Evolutionary conservation across 2,329 filamentous ascomycete genomes (phyloP).

Genomic region (Cytospora piceae): DNA sequence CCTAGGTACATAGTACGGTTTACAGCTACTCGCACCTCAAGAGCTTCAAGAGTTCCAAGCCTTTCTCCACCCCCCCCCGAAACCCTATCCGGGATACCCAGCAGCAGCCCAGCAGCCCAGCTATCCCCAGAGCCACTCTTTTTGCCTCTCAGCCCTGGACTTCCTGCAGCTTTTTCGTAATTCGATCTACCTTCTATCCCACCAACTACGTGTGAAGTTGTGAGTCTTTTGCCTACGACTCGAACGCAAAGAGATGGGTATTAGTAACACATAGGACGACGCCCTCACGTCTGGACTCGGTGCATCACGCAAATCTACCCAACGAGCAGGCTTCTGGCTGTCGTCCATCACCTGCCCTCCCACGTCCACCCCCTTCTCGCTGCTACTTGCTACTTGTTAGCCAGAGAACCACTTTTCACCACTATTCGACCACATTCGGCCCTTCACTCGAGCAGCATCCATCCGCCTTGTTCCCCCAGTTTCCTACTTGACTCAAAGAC

Average conservation of each 20-base stretch:
- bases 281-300: conserved; percentile 4
- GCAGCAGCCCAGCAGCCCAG: not conserved
- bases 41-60: not conserved
- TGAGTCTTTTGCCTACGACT: not conserved
- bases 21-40: not conserved
- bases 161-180: conserved; percentile 17
- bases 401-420: not conserved
- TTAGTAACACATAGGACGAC: not conserved
- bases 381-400: not conserved
- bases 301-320: not conserved
- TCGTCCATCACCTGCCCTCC: not conserved
- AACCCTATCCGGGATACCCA: conserved; percentile 16
- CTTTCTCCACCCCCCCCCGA: conserved; percentile 1
- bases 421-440: not conserved
- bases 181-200: conserved; percentile 14
- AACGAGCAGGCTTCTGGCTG: conserved; percentile 1
- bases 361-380: not conserved
- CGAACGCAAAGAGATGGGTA: conserved; percentile 8
- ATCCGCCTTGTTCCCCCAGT: not conserved
- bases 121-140: conserved; percentile 17
- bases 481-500: not conserved
- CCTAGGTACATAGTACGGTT: not conserved
- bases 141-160: conserved; percentile 17
- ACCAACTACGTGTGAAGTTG: conserved; percentile 1
- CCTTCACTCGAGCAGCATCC: not conserved